Evolutionary conservation across 768 basidiomycete species (phyloP), one percentile per base, ranked within the genome.

Genomic region (Hebeloma cylindrosporum): DNA sequence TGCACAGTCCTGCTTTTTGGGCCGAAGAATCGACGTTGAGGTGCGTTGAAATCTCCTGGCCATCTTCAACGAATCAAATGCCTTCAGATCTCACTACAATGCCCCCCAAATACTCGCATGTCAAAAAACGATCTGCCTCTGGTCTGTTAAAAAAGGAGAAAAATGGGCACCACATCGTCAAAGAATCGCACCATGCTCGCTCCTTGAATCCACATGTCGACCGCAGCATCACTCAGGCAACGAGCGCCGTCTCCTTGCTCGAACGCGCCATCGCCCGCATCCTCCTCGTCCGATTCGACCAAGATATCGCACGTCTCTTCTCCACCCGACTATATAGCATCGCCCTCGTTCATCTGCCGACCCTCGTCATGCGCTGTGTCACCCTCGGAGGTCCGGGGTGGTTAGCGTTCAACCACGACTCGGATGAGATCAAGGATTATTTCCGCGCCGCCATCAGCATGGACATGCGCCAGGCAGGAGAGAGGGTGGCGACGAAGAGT

Each of bases 391-490:
- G 83, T 0, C 82, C 83, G 0, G 75, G 78, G 18, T 88, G 85
- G 85, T 67, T 81, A 16, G 83, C 82, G 0, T 69, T 74, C 56
- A 87, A 87, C 48, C 71, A 83, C 6, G 79, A 82, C 47, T 72
- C 63, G 38, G 85, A 87, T 45, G 84, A 83, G 45, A 72, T 88
- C 59, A 87, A 84, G 48, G 85, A 88, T 55, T 86, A 85, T 60
- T 80, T 87, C 62, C 72, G 85, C 13, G 72, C 79, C 1, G 77
- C 75, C 35, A 78, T 88, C 49, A 75, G 74, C 48, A 87, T 88
- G 85, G 85, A 88, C 59, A 73, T 88, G 63, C 74, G 86, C 21
- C 83, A 88, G 61, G 82, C 83, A 0, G 86, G 85, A 13, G 85
- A 88, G 53, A 74, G 85, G 22, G 83, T 87, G 14, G 86, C 86